Base-by-base conservation (phyloP, 73 alveolate species). In the Paramecium octaurelia region DNA sequence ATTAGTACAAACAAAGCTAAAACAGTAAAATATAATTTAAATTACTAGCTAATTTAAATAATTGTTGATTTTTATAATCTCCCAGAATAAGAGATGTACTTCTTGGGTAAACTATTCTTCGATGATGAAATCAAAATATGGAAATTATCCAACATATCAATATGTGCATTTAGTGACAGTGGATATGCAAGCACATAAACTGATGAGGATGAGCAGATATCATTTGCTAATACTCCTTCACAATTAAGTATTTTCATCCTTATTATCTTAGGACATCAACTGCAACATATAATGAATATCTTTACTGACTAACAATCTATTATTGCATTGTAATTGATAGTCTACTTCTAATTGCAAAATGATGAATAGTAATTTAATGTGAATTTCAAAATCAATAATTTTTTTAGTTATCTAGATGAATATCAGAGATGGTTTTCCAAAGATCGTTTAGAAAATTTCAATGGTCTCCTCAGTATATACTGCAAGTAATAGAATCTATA, bases 401-500 rank as follows among this genome's bases (percentile, higher is more conserved):
- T 80, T 80, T 54, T 80, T 23, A 40, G 68, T 12, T 80, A 80
- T 46, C 57, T 80, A 9, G 91, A 80, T 48, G 91, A 80, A 44
- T 44, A 44, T 44, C 18, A 80, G 44, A 80, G 57, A 80, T 80
- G 75, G 75, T 80, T 80, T 80, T 44, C 20, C 6, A 80, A 43
- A 35, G 91, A 80, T 48, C 27, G 57, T 16, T 24, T 80, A 18
- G 43, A 24, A 44, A 44, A 31, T 80, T 48, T 80, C 2, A 43
- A 80, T 48, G 70, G 76, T 27, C 34, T 80, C 4, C 18, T 80
- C 1, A 35, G 57, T 23, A 44, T 80, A 21, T 80, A 80, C 24
- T 80, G 70, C 23, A 80, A 80, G 46, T 46, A 80, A 44, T 80
- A 73, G 40, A 73, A 73, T 73, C 35, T 73, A 14, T 73, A 18